Evolutionary conservation across 2,329 filamentous ascomycete species (phyloP), one percentile per base, ranked within the genome.

Genomic region (Fusarium sp.): DNA sequence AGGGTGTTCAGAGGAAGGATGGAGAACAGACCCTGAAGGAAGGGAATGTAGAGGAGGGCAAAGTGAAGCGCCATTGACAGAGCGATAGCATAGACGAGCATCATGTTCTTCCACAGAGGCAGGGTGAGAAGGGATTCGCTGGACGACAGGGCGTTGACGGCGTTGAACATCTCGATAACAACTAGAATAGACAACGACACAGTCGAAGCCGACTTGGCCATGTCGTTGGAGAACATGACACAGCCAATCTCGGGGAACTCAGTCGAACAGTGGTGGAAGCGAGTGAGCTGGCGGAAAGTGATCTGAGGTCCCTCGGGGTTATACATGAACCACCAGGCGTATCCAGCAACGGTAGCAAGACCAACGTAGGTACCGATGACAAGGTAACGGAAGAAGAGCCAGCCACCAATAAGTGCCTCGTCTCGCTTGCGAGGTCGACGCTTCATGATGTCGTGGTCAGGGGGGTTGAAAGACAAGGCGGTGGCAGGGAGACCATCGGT

Each of bases 281-380:
- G 92, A 25, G 91, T 85, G 72, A 99, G 85, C 79, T 99, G 93
- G 80, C 88, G 91, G 84, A 98, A 97, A 68, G 85, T 90, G 81
- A 99, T 97, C 80, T 97, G 93, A 25, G 96, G 96, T 1, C 96
- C 96, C 72, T 90, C 89, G 11, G 90, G 83, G 83, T 98, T 95
- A 85, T 92, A 97, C 91, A 99, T 94, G 85, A 98, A 99, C 93
- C 94, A 99, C 96, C 96, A 99, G n/a, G 93, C 95, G 78, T 99
- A 99, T 46, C 97, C 96, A 77, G 91, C 94, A 21, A 99, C 97
- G 6, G 96, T 99, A 56, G 96, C 96, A 42, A 93, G 85, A 78
- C 96, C 96, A 62, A 99, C 96, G 71, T 99, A 99, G 11, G 90
- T 93, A 66, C 96, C 96, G 74, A 99, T 96, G 51, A 98, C 90